phyloP scores from a whole-genome alignment of 75 land plant species.

The Selaginella tamariscina region DNA sequence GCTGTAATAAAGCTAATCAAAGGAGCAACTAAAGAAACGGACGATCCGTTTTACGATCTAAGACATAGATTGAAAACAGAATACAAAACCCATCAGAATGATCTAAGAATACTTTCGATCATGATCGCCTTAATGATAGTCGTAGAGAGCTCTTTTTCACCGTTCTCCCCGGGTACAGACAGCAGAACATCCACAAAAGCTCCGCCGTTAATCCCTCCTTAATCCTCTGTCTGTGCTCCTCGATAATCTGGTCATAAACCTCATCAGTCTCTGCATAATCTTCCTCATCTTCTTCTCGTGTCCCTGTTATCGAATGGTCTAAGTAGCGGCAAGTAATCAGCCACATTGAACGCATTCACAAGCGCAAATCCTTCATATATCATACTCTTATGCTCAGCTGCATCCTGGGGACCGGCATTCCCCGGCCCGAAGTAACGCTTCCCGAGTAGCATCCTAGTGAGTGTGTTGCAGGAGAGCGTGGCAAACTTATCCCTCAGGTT shows the following conservation, averaged over 20 bases:
- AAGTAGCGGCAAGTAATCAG: slow-evolving; percentile 36
- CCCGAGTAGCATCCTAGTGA: slow-evolving; percentile 26
- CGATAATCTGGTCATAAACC: slow-evolving; percentile 20
- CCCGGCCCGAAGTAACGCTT: slow-evolving; percentile 23
- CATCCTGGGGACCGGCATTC: slow-evolving; percentile 12
- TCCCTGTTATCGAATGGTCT: slow-evolving; percentile 27
- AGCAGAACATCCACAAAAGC: slow-evolving; percentile 28
- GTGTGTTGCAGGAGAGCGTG: slow-evolving; percentile 19
- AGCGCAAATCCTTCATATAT: slow-evolving; percentile 24
- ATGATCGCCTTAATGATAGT: slow-evolving; percentile 16
- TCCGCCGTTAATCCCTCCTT: neutral
- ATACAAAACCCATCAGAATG: neutral
- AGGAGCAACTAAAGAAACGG: neutral
- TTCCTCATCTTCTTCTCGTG: slow-evolving; percentile 24
- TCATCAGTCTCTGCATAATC: slow-evolving; percentile 22
- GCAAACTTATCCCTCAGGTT: slow-evolving; percentile 16
- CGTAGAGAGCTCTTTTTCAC: slow-evolving; percentile 1
- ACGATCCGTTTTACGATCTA: neutral
- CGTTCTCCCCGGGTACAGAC: slow-evolving; percentile 12
- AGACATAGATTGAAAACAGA: neutral
- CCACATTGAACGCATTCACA: slow-evolving; percentile 22
- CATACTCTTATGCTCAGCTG: slow-evolving; percentile 16
- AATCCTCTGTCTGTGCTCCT: slow-evolving; percentile 23
- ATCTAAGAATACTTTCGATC: slow-evolving; percentile 16
- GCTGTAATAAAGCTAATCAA: neutral